Conservation (phyloP, 2,329 filamentous ascomycete species). For the Thelonectria blattea region DNA sequence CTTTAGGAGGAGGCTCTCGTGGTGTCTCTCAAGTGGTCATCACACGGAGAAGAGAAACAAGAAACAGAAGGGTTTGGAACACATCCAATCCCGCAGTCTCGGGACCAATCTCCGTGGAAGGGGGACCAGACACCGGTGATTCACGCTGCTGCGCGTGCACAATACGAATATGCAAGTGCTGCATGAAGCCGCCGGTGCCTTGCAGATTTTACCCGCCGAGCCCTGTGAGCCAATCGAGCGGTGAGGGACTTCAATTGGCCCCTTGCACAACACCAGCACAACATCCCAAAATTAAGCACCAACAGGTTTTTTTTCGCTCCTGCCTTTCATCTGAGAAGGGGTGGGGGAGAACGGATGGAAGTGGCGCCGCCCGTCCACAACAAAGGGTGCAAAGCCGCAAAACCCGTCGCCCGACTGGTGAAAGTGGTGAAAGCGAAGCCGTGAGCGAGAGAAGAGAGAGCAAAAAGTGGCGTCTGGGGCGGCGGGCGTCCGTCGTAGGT, state of each 20-base stretch:
- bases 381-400: slow-evolving; percentile 1
- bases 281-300: too few relatives aligned
- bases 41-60: background rate
- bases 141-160: background rate
- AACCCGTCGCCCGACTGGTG: background rate
- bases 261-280: background rate
- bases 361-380: slow-evolving; percentile 14
- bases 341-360: background rate
- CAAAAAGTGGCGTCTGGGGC: background rate
- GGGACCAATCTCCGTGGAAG: background rate
- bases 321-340: background rate
- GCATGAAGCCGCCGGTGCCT: background rate
- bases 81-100: background rate
- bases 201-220: slow-evolving; percentile 1
- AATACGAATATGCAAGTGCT: background rate
- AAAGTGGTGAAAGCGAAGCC: background rate
- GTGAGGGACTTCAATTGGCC: too few relatives aligned
- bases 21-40: background rate
- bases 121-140: background rate
- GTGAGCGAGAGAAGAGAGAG: too few relatives aligned
- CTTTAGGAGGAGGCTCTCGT: background rate
- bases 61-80: background rate
- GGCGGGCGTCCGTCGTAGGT: background rate
- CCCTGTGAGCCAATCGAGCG: background rate
- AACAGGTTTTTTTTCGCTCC: background rate